Evolutionary conservation across 306 rosid genomes (phyloP).

Genomic region (Comarum palustre): DNA sequence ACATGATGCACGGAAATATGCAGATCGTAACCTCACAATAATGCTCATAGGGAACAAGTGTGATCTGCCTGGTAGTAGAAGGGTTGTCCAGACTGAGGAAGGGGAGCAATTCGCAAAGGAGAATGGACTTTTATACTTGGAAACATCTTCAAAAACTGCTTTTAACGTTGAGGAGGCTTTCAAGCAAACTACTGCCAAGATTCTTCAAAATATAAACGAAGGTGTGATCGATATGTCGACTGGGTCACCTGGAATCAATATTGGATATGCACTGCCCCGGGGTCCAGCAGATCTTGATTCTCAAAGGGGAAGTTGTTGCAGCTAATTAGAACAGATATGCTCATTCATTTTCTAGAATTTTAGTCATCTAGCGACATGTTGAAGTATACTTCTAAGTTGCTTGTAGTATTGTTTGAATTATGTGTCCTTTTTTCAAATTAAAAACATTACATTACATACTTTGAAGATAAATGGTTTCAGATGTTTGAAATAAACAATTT

Average conservation of each 20-base stretch:
- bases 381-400: not conserved
- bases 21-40: constrained; percentile 83
- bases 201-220: constrained; percentile 83
- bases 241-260: constrained; percentile 84
- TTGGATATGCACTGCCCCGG: constrained; percentile 75
- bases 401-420: too few relatives aligned
- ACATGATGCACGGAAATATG: not conserved
- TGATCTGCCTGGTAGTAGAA: constrained; percentile 59
- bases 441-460: not conserved
- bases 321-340: constrained; percentile 37
- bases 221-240: constrained; percentile 83
- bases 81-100: constrained; percentile 91
- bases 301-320: constrained; percentile 68
- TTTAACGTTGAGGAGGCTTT: constrained; percentile 98
- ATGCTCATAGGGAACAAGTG: constrained; percentile 2
- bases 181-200: constrained; percentile 73
- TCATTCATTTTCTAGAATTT: constrained; percentile 23
- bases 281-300: constrained; percentile 61
- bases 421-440: too few relatives aligned
- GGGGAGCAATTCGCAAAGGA: constrained; percentile 91
- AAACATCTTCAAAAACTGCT: constrained; percentile 87
- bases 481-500: too few relatives aligned
- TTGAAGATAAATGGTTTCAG: not conserved
- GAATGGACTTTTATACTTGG: constrained; percentile 87
- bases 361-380: constrained; percentile 11